Base-by-base conservation (phyloP, 805 yeast species). In the Brettanomyces naardenensis region DNA sequence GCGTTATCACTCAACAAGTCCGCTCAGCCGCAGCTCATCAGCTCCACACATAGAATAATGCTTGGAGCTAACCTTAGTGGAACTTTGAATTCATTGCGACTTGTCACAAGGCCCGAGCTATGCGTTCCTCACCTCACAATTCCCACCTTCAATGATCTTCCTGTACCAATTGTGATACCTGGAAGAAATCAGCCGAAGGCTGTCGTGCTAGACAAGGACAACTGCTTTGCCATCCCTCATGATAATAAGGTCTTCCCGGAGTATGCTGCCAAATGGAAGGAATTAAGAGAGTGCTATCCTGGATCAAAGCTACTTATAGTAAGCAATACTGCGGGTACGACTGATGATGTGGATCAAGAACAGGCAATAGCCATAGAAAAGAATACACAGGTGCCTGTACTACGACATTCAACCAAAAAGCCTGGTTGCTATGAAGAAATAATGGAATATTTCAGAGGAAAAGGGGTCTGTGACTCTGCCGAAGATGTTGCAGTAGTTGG, bases 311-410 rank as follows among this genome's bases (percentile, higher is more conserved):
- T 89, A 17, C 63, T 87, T 27, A 81, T 90, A 7, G 95, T 90
- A 4, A 82, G 95, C 49, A 90, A 90, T 52, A 84, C 95, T 0
- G 97, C 97, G 0, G 98, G 98, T 0, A 83, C 95, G 0, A 66
- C 72, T 41, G 95, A 81, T 48, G 97, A 89, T 51, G 51, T 47
- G 0, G 67, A 64, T 25, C 70, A 75, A 40, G 42, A 43, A 14
- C 82, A 84, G 49, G 96, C 96, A 0, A 45, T 53, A 17, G 48
- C 62, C 5, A 58, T 89, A 9, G 94, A 88, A 52, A 37, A 58
- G 7, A 65, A 68, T 19, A 78, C 86, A 0, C 89, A 90, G 0
- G 81, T 83, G 0, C 61, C 73, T 0, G 90, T 85, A 0, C 60
- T 85, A 20, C 62, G 84, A 28, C 95, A 85, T 48, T 51, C 78